phyloP scores from a whole-genome alignment of 2,329 filamentous ascomycete species.

The Fusarium scirpi region DNA sequence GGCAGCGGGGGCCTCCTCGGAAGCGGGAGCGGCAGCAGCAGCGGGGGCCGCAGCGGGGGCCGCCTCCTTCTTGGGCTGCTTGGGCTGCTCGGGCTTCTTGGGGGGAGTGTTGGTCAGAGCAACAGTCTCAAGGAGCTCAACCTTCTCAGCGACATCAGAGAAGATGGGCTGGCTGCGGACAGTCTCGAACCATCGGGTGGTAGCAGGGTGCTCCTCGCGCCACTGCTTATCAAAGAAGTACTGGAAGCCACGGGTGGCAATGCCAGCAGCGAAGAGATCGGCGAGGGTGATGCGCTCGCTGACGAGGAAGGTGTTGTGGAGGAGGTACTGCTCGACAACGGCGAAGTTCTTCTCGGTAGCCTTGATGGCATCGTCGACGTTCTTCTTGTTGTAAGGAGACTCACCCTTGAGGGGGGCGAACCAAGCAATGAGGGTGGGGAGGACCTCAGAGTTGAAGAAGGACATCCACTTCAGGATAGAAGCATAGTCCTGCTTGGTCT shows the following conservation, averaged over 20 bases:
- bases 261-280: constrained; percentile 85
- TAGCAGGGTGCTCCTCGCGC: constrained; percentile 84
- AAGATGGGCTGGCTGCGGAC: constrained; percentile 93
- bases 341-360: constrained; percentile 73
- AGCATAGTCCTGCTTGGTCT: constrained; percentile 99
- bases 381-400: constrained; percentile 97
- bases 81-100: constrained; percentile 82
- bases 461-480: constrained; percentile 99
- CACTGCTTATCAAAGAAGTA: constrained; percentile 94
- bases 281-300: constrained; percentile 97
- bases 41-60: constrained; percentile 15
- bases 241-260: constrained; percentile 90
- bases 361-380: constrained; percentile 83
- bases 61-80: constrained; percentile 72
- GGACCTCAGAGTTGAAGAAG: constrained; percentile 90
- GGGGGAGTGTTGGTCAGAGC: constrained; percentile 76
- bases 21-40: constrained; percentile 54
- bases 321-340: constrained; percentile 87
- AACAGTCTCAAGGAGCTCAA: constrained; percentile 84
- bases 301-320: constrained; percentile 95
- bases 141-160: constrained; percentile 80
- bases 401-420: constrained; percentile 87
- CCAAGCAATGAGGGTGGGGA: constrained; percentile 80
- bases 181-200: constrained; percentile 94
- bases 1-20: constrained; percentile 62